These are phyloP conservation scores for Russula virescens DNA, from an alignment of 768 basidiomycete species.

Conservation along the genomic window DNA sequence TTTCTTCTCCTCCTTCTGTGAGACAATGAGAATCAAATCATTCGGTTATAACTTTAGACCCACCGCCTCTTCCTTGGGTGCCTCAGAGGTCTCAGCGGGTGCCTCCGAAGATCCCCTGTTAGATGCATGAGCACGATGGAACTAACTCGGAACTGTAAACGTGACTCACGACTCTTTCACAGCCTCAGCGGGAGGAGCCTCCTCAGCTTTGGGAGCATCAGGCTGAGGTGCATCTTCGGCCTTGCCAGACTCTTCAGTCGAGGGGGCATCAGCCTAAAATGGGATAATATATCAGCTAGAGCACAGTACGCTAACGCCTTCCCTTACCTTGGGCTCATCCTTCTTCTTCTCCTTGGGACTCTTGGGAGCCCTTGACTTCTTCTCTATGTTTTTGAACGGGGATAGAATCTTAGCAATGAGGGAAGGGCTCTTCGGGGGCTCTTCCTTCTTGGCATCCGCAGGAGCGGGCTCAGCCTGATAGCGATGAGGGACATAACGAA, in stretches of 20 bases:
- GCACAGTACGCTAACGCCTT: not conserved
- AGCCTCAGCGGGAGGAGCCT: slow-evolving; percentile 33
- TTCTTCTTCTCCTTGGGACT: slow-evolving; percentile 73
- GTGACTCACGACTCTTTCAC: slow-evolving; percentile 65
- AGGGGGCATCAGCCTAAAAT: slow-evolving; percentile 30
- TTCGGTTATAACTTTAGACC: not conserved
- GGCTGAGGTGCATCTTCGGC: slow-evolving; percentile 51
- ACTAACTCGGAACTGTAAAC: rapidly evolving
- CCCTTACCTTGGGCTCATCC: slow-evolving; percentile 55
- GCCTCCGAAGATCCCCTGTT: slow-evolving; percentile 30
- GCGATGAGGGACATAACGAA: slow-evolving; percentile 1
- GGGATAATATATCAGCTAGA: not conserved
- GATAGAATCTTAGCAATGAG: slow-evolving; percentile 74
- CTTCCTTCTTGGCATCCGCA: slow-evolving; percentile 60
- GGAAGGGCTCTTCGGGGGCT: slow-evolving; percentile 74
- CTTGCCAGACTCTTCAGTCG: slow-evolving; percentile 37
- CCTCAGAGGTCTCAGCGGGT: slow-evolving; percentile 35
- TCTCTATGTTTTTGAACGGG: slow-evolving; percentile 52
- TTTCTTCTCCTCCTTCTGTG: slow-evolving; percentile 44
- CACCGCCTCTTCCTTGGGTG: slow-evolving; percentile 62
- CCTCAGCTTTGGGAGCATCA: slow-evolving; percentile 48
- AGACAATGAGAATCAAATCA: not conserved
- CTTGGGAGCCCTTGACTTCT: slow-evolving; percentile 50
- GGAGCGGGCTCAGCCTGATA: slow-evolving; percentile 42
- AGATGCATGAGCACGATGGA: not conserved